phyloP scores from a whole-genome alignment of 805 yeast genomes.

The Lipomyces lipofer region DNA sequence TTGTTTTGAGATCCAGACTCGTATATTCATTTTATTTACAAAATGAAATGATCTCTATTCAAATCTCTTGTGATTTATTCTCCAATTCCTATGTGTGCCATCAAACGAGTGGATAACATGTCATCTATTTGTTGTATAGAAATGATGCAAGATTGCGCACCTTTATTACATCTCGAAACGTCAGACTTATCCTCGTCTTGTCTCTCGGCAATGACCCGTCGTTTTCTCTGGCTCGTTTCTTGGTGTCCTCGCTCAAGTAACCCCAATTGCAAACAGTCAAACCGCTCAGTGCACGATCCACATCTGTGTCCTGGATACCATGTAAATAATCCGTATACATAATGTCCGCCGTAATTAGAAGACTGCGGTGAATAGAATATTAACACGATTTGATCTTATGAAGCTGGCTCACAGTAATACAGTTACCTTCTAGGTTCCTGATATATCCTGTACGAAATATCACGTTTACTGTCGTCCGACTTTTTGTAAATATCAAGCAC shows the following conservation, averaged over 20 bases:
- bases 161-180: slow-evolving; percentile 27
- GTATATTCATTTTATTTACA: too few relatives aligned
- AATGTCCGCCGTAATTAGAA: slow-evolving; percentile 19
- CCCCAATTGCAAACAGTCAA: slow-evolving; percentile 24
- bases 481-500: slow-evolving; percentile 22
- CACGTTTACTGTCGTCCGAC: slow-evolving; percentile 9
- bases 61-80: too few relatives aligned
- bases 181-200: slow-evolving; percentile 19
- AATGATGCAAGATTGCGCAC: slow-evolving; percentile 17
- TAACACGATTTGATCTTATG: not conserved
- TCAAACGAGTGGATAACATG: too few relatives aligned
- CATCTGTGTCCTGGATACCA: slow-evolving; percentile 21
- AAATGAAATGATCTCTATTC: too few relatives aligned
- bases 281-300: slow-evolving; percentile 13
- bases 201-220: slow-evolving; percentile 8
- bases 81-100: too few relatives aligned
- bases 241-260: slow-evolving; percentile 9
- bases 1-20: too few relatives aligned
- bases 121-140: not conserved
- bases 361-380: too few relatives aligned
- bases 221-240: not conserved
- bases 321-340: slow-evolving; percentile 23
- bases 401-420: too few relatives aligned
- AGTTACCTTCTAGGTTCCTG: slow-evolving; percentile 28
- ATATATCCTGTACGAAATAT: slow-evolving; percentile 14